Conservation (phyloP, 768 basidiomycete genomes). For the Cyclocybe aegerita region DNA sequence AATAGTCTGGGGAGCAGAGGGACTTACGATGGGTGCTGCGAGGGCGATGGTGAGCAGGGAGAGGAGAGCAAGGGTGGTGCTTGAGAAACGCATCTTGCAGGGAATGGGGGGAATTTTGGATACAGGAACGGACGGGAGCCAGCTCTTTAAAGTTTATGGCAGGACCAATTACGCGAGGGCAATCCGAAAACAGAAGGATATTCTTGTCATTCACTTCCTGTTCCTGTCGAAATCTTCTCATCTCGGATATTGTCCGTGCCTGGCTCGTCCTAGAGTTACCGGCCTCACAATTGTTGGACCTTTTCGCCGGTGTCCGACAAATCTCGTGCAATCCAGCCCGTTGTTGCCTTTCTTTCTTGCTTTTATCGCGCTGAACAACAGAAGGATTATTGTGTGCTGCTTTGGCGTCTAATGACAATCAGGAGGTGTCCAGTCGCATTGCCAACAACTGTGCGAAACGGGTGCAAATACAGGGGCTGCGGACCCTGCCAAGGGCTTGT, state of each 20-base stretch:
- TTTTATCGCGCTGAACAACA: too few species aligned
- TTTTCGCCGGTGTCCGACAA: slow-evolving; percentile 1
- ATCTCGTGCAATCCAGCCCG: not conserved
- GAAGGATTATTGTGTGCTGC: too few species aligned
- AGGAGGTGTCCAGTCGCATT: slow-evolving; percentile 1
- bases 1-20: not conserved
- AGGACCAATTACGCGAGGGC: slow-evolving; percentile 12
- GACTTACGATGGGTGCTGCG: slow-evolving; percentile 26
- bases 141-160: slow-evolving; percentile 14
- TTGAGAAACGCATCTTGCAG: slow-evolving; percentile 29
- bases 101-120: slow-evolving; percentile 10
- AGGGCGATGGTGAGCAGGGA: slow-evolving; percentile 21
- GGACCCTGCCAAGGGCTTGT: slow-evolving; percentile 10
- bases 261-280: slow-evolving; percentile 9
- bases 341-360: too few species aligned
- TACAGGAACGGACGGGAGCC: slow-evolving; percentile 11
- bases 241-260: slow-evolving; percentile 21
- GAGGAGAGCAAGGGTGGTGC: slow-evolving; percentile 20
- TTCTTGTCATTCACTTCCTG: slow-evolving; percentile 7
- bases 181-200: slow-evolving; percentile 22
- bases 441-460: slow-evolving; percentile 7
- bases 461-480: not conserved
- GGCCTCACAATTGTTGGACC: not conserved
- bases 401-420: not conserved
- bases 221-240: slow-evolving; percentile 18